Percentiles rank a stretch among this genome's conserved stretches.
Evolutionary conservation across 495 filamentous ascomycete species (phyloP).

Genomic region (Pyrenula massariospora): DNA sequence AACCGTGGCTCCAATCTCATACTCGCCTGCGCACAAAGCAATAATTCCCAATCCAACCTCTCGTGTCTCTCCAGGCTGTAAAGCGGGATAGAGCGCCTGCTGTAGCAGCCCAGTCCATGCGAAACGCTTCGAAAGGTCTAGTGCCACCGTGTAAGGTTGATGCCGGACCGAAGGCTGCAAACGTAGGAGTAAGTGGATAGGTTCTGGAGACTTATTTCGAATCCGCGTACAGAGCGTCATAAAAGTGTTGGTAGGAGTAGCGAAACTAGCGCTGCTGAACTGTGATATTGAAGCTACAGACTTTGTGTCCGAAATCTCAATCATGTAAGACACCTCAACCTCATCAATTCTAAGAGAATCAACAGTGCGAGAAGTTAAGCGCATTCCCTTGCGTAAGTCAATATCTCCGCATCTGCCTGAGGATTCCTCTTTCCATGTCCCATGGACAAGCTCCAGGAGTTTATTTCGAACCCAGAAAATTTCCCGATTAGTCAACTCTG

Average conservation of each 20-base stretch:
- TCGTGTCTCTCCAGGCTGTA: conserved; percentile 41
- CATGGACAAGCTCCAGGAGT: conserved; percentile 58
- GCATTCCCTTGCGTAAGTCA: conserved; percentile 58
- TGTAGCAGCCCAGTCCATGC: conserved; percentile 80
- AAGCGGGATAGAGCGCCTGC: conserved; percentile 44
- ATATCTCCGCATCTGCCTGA: conserved; percentile 53
- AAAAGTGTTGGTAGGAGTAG: conserved; percentile 58
- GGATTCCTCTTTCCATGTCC: conserved; percentile 55
- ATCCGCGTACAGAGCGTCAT: conserved; percentile 55
- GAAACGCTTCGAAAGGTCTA: conserved; percentile 74
- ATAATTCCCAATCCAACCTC: conserved; percentile 53
- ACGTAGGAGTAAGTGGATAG: conserved; percentile 62
- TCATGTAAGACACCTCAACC: conserved; percentile 52
- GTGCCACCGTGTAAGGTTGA: conserved; percentile 57
- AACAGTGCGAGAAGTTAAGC: conserved; percentile 67
- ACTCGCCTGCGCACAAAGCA: conserved; percentile 66
- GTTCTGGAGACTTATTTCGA: conserved; percentile 55
- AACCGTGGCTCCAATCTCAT: conserved; percentile 68
- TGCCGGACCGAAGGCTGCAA: conserved; percentile 66
- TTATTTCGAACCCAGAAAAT: conserved; percentile 89
- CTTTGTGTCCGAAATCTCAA: conserved; percentile 18
- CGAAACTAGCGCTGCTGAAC: conserved; percentile 36
- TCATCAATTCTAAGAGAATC: conserved; percentile 76
- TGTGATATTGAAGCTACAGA: conserved; percentile 16
- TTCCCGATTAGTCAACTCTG: conserved; percentile 66